Base-by-base conservation (phyloP, 768 basidiomycete genomes). In the Phaffia australis region DNA sequence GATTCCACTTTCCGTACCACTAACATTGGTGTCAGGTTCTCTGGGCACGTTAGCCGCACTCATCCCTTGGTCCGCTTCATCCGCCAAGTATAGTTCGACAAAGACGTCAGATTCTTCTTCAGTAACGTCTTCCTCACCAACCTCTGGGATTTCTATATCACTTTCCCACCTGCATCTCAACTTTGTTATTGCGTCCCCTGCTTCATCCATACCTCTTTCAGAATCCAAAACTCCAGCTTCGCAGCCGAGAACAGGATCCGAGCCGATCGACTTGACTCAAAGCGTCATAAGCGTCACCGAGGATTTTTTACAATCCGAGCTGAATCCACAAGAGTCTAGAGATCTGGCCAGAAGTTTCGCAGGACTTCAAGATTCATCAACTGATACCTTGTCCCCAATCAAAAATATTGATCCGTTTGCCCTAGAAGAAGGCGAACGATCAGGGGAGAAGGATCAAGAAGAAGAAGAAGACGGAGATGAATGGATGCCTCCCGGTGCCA, bases 281-380 rank as follows among this genome's bases (percentile, higher is more conserved):
- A 91, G 91, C 27, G 85, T 90, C n/a, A 81, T 82, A 30, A 85
- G 85, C n/a, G 83, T 87, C 18, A 88, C 91, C 1, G 86, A 89
- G 71, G 84, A 86, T 3, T 97, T 97, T 76, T 79, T 94, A 29
- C 87, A 92, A 56, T 81, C 88, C 69, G 89, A 92, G 72, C 79
- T 95, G 59, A 81, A 84, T 27, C 79, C 82, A 8, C 79, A 79
- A 69, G 89, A 94, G 73, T 87, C 85, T 71, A 83, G 82, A 8
- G 79, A 82, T 42, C 79, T 93, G 25, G 82, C 84, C 71, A 81
- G 84, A 67, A 89, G 89, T 1, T 76, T 91, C 6, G 56, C 83
- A 82, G 71, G 75, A 81, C 69, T 79, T 81, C 46, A 71, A 76
- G 29, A 42, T 42, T 42, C 35, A 42, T 42, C 35, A 11, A 42